phyloP scores from a whole-genome alignment of 371 early-diverging fungal species.

The Mortierella sp. region DNA sequence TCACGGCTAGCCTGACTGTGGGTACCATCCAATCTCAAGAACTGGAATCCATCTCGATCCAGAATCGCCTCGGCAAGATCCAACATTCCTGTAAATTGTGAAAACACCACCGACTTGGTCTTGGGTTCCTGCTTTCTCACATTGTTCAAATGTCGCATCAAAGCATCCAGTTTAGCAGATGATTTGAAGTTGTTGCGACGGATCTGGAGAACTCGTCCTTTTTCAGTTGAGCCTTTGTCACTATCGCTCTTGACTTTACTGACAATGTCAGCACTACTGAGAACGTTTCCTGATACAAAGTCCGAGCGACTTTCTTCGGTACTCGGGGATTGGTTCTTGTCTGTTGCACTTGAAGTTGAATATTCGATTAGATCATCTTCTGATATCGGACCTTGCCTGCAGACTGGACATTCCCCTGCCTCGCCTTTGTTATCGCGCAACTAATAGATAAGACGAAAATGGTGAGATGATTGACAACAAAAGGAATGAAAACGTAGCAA shows the following conservation, averaged over 20 bases:
- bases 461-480: neutral
- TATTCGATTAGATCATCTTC: conserved; percentile 66
- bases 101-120: conserved; percentile 79
- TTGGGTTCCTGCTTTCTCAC: conserved; percentile 19
- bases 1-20: conserved; percentile 70
- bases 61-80: conserved; percentile 71
- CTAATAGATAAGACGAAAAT: conserved; percentile 27
- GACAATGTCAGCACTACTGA: conserved; percentile 5
- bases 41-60: conserved; percentile 58
- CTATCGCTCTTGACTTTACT: neutral
- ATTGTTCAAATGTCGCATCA: conserved; percentile 59
- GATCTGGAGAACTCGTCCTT: conserved; percentile 25
- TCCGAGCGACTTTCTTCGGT: conserved; percentile 14
- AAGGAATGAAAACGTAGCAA: neutral
- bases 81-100: conserved; percentile 83
- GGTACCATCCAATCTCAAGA: conserved; percentile 75
- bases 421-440: conserved; percentile 63
- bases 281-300: conserved; percentile 35
- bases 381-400: conserved; percentile 61
- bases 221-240: conserved; percentile 1
- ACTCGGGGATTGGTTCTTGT: neutral
- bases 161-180: conserved; percentile 72
- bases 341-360: conserved; percentile 20
- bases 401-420: conserved; percentile 70
- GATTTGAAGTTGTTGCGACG: conserved; percentile 63